Evolutionary conservation across 2,329 filamentous ascomycete species (phyloP), one percentile per base, ranked within the genome.

Genomic region (Pseudocercospora musae): DNA sequence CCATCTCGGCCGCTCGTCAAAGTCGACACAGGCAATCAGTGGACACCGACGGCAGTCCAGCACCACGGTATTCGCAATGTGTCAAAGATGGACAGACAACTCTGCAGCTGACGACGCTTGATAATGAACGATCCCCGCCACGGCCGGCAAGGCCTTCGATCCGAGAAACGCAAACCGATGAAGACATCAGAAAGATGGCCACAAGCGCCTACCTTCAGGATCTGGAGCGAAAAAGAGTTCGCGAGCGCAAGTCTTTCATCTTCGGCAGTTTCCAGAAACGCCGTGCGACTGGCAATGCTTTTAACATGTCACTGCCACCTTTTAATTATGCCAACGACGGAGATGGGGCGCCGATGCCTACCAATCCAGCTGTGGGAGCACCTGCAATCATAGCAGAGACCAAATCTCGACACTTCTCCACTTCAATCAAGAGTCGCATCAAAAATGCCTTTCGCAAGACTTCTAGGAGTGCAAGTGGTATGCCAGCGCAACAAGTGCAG

Each of bases 401-500:
- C 5, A 61, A 82, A 56, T 84, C 85, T 10, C 81, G 88, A 23
- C 87, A 85, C 31, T 84, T 87, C 13, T 90, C 89, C 0, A 82
- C 79, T 15, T 84, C 82, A 0, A 70, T 92, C 42, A 89, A 82
- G 69, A 82, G 80, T 53, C 89, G 81, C 62, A 69, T 92, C 62
- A 88, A 82, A 72, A 82, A 75, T 40, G 77, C 88, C 0, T 86
- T 89, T 65, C 78, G 78, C 25, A 75, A 80, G 18, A 66, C 68
- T 7, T 70, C 75, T 62, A 50, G 77, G 31, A 59, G 78, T 0
- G 74, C 76, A 4, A 74, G 75, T 20, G 70, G 74, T 1, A 49
- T 84, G 5, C 81, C 81, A 11, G 73, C 77, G 21, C 82, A 85
- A 65, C 83, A 86, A 59, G 76, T 85, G 13, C 74, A 80, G 37